Base-by-base conservation (phyloP, 805 yeast species). In the Henningerozyma blattae region DNA sequence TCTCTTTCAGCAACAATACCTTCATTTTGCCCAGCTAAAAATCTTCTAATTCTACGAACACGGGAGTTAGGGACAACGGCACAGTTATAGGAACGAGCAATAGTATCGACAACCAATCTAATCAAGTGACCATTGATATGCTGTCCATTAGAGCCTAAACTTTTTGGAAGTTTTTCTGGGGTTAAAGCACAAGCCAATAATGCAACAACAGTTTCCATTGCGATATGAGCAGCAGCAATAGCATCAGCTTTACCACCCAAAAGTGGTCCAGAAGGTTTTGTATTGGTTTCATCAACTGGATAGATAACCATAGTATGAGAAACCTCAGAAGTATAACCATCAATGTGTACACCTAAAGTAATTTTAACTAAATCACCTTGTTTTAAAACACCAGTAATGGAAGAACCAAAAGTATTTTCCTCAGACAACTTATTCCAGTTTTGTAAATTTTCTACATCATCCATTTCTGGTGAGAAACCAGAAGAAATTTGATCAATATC, bases 11-110 rank as follows among this genome's bases (percentile, higher is more conserved):
- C 89, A 43, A 86, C 91, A 35, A 86, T 65, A 54, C 86, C 91
- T 52, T 85, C 94, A 38, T 87, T 78, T 65, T 91, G 98, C 34
- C 98, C 98, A 27, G 94, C 94, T 52, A 91, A 72, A 50, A 89
- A 91, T 53, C 97, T 74, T 65, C 95, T 74, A 37, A 87, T 70
- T 57, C 95, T 73, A 62, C 98, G 79, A 28, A 91, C 82, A 55
- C 84, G 77, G 16, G 95, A 83, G 0, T 95, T 94, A 20, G 97
- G 97, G 25, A 83, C 85, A 35, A 91, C 85, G 37, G 67, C 67
- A 65, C 95, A 85, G 54, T 80, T 74, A 62, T 77, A 91, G 1
- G 79, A 65, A 37, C 69, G 70, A n/a, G 95, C 97, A 49, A 91
- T 68, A n/a, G 76, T 68, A 50, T 91, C 93, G 18, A 86, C 96